Percentiles rank a stretch among this genome's conserved stretches.
phyloP scores from a whole-genome alignment of 2,329 filamentous ascomycete species.

The Fusarium humuli region DNA sequence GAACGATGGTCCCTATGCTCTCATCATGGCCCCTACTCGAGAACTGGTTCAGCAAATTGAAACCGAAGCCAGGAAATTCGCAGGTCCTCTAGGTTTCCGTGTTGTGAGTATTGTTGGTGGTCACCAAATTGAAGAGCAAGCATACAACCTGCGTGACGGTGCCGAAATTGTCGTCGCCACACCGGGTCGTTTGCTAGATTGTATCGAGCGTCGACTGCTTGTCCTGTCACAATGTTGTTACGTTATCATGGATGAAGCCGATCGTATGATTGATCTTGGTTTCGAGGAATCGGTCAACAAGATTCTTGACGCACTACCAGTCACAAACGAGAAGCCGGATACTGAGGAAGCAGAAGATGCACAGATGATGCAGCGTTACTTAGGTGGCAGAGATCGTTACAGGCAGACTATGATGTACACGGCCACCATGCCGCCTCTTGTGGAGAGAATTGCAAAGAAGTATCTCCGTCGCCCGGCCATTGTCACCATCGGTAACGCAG shows the following conservation, averaged over 20 bases:
- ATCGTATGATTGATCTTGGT: conserved; percentile 98
- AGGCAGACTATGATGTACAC: conserved; percentile 99
- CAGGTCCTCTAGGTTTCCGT: conserved; percentile 88
- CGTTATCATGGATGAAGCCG: conserved; percentile 99
- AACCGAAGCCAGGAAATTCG: conserved; percentile 92
- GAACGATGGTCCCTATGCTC: conserved; percentile 96
- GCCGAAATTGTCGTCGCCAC: conserved; percentile 99
- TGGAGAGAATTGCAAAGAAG: conserved; percentile 96
- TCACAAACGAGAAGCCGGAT: conserved; percentile 94
- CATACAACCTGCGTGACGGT: conserved; percentile 87
- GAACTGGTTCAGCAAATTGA: conserved; percentile 99
- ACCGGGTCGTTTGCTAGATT: conserved; percentile 95
- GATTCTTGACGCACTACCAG: conserved; percentile 93
- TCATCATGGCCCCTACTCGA: conserved; percentile 95
- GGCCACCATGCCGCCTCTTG: conserved; percentile 92
- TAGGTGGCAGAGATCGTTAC: conserved; percentile 83
- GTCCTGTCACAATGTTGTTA: conserved; percentile 98
- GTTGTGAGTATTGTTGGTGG: conserved; percentile 98
- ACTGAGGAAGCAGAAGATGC: conserved; percentile 90
- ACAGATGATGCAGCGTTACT: conserved; percentile 82
- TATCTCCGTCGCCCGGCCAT: conserved; percentile 94
- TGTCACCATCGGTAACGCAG: conserved; percentile 92
- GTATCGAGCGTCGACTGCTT: conserved; percentile 90
- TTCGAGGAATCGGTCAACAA: conserved; percentile 99
- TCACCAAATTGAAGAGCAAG: conserved; percentile 93